phyloP scores from a whole-genome alignment of 1,284 basidiomycete species.

The Anthracocystis walkeri region DNA sequence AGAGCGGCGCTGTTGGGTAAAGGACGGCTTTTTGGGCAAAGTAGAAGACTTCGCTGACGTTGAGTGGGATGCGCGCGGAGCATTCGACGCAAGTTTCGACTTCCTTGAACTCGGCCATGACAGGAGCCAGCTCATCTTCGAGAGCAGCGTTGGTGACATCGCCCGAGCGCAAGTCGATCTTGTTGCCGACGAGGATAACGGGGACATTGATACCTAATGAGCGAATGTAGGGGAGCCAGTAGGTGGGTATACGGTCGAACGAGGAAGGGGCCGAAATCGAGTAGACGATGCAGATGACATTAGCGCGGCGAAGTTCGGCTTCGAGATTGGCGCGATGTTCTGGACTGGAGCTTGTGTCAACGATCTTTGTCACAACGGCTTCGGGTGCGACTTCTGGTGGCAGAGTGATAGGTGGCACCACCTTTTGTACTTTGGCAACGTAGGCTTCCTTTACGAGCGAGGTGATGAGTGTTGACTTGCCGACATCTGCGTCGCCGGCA shows the following conservation, averaged over 20 bases:
- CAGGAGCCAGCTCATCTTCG: slow-evolving; percentile 76
- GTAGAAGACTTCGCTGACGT: slow-evolving; percentile 98
- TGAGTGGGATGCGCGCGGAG: slow-evolving; percentile 80
- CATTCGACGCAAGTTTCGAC: slow-evolving; percentile 99
- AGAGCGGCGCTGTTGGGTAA: slow-evolving; percentile 95
- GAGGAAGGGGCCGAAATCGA: slow-evolving; percentile 94
- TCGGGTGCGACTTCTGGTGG: slow-evolving; percentile 67
- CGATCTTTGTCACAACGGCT: slow-evolving; percentile 67
- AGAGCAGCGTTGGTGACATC: slow-evolving; percentile 93
- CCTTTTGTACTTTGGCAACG: slow-evolving; percentile 80
- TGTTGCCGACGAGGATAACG: slow-evolving; percentile 97
- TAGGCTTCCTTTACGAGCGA: slow-evolving; percentile 84
- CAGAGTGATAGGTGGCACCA: slow-evolving; percentile 66
- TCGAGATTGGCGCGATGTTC: slow-evolving; percentile 88
- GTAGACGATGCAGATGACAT: slow-evolving; percentile 96
- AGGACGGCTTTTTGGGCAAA: slow-evolving; percentile 98
- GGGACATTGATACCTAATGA: slow-evolving; percentile 91
- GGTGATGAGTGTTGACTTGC: slow-evolving; percentile 66
- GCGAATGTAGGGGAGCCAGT: slow-evolving; percentile 97
- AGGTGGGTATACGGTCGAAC: slow-evolving; percentile 97
- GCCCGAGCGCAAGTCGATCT: slow-evolving; percentile 93
- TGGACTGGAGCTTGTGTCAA: slow-evolving; percentile 70
- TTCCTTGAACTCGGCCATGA: slow-evolving; percentile 69
- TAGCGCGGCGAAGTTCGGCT: slow-evolving; percentile 92
- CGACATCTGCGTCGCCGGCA: slow-evolving; percentile 84